phyloP scores from a whole-genome alignment of 2,329 filamentous ascomycete species.

The Pseudopithomyces maydicus region DNA sequence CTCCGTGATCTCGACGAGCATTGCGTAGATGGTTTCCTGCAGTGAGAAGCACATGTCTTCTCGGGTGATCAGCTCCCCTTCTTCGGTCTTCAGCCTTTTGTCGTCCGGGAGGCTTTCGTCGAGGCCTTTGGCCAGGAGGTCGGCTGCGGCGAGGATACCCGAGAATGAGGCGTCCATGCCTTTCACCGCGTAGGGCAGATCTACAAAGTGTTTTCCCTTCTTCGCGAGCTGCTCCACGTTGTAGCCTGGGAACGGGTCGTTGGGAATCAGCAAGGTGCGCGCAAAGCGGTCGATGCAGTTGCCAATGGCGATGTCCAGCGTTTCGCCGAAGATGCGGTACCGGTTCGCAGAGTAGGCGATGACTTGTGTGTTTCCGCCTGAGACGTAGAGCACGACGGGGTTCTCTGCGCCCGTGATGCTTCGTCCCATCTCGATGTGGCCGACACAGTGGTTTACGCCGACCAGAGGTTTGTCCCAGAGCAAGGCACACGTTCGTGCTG shows the following conservation, averaged over 20 bases:
- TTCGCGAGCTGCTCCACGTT: constrained; percentile 96
- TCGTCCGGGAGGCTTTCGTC: constrained; percentile 45
- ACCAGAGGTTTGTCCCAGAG: constrained; percentile 90
- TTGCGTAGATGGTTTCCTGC: constrained; percentile 94
- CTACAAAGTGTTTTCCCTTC: constrained; percentile 72
- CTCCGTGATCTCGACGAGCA: constrained; percentile 98
- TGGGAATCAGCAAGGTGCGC: constrained; percentile 85
- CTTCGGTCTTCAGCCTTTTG: constrained; percentile 47
- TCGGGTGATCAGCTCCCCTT: constrained; percentile 68
- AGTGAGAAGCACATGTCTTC: constrained; percentile 92
- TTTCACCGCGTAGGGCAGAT: constrained; percentile 94
- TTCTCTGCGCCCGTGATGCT: constrained; percentile 88
- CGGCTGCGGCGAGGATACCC: constrained; percentile 83
- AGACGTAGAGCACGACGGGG: constrained; percentile 94
- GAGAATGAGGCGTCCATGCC: constrained; percentile 99
- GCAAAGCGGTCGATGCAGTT: constrained; percentile 98
- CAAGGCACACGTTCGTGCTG: constrained; percentile 77
- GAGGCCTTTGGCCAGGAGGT: constrained; percentile 76
- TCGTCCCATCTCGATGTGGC: constrained; percentile 98
- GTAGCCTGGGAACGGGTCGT: constrained; percentile 95
- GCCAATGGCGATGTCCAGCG: constrained; percentile 94
- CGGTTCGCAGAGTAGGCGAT: constrained; percentile 94
- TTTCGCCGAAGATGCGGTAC: constrained; percentile 98
- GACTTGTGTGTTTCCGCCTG: constrained; percentile 95
- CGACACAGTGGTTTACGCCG: constrained; percentile 97